Evolutionary conservation across 495 filamentous ascomycete species (phyloP).

Genomic region (Massariosphaeria phaeospora): DNA sequence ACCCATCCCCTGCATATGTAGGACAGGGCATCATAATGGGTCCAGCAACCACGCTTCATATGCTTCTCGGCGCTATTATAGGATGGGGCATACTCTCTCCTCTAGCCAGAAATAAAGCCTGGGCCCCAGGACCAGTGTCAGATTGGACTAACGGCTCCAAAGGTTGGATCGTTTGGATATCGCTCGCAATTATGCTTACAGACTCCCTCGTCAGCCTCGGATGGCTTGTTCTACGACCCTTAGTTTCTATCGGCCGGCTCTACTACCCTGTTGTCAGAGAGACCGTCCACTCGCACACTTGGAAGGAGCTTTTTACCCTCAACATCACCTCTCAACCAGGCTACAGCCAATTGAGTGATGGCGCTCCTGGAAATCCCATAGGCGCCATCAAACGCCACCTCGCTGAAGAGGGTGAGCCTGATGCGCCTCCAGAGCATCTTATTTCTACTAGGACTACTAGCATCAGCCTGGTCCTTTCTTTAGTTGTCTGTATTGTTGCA

Average conservation of each 20-base stretch:
- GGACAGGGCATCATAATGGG: constrained; percentile 86
- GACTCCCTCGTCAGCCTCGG: constrained; percentile 86
- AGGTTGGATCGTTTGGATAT: constrained; percentile 97
- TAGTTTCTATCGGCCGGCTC: constrained; percentile 45
- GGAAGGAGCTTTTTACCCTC: constrained; percentile 30
- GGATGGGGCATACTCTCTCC: constrained; percentile 93
- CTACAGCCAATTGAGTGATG: constrained; percentile 32
- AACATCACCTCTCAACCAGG: constrained; percentile 24
- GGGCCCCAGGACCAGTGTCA: constrained; percentile 80
- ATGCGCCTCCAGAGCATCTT: constrained; percentile 78
- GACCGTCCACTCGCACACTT: constrained; percentile 32
- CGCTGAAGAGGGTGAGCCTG: constrained; percentile 41
- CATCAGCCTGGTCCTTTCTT: constrained; percentile 68
- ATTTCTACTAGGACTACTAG: constrained; percentile 67
- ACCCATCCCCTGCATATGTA: constrained; percentile 90
- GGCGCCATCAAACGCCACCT: constrained; percentile 17
- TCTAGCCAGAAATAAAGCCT: constrained; percentile 74
- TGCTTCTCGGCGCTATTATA: constrained; percentile 84
- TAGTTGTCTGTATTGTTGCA: constrained; percentile 71
- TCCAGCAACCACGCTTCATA: constrained; percentile 86
- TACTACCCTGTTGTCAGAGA: constrained; percentile 35
- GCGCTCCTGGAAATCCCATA: constrained; percentile 18
- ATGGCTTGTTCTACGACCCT: constrained; percentile 65
- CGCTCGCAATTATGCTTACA: constrained; percentile 91
- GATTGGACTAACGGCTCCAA: constrained; percentile 91